A percentile compares a stretch with the other conserved stretches of the same genome.
Conservation (phyloP, 2,329 filamentous ascomycete genomes). For the Ophiocordyceps sinensis region DNA sequence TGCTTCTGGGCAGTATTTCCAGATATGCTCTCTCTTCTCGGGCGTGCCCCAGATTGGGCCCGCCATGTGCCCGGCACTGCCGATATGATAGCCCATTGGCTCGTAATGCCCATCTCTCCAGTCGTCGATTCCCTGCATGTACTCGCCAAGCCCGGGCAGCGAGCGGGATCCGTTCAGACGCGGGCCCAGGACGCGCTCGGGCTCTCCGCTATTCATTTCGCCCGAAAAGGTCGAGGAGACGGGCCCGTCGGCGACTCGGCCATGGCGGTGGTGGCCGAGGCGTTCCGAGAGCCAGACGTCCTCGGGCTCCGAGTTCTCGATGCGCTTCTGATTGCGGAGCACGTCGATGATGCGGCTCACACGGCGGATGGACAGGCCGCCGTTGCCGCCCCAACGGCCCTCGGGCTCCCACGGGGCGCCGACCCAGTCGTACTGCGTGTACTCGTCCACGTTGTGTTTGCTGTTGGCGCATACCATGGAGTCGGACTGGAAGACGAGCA, state of each 20-base stretch:
- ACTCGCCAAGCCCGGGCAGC: conserved; percentile 12
- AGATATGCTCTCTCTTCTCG: conserved; percentile 32
- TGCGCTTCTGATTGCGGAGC: conserved; percentile 30
- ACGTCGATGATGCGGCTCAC: conserved; percentile 37
- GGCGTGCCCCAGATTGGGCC: conserved; percentile 33
- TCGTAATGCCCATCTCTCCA: conserved; percentile 37
- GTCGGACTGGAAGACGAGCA: conserved; percentile 41
- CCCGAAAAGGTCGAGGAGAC: conserved; percentile 33
- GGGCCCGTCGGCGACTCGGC: conserved; percentile 36
- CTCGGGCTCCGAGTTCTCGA: conserved; percentile 30
- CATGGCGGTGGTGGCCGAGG: conserved; percentile 30
- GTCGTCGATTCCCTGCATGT: conserved; percentile 29
- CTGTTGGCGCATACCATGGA: conserved; percentile 41
- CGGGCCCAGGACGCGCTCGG: conserved; percentile 4
- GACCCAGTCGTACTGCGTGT: conserved; percentile 37
- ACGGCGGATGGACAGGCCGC: conserved; percentile 35
- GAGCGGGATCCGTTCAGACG: no score
- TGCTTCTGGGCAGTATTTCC: conserved; percentile 43
- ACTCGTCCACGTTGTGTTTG: conserved; percentile 30
- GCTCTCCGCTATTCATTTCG: conserved; percentile 26
- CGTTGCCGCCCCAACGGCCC: conserved; percentile 33
- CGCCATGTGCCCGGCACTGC: conserved; percentile 39
- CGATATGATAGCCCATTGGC: conserved; percentile 45
- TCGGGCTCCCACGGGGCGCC: conserved; percentile 32
- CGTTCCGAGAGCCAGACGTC: conserved; percentile 42